Conservation (phyloP, 228 moss, liverwort and hornwort species). For the Sphagnum fallax region DNA sequence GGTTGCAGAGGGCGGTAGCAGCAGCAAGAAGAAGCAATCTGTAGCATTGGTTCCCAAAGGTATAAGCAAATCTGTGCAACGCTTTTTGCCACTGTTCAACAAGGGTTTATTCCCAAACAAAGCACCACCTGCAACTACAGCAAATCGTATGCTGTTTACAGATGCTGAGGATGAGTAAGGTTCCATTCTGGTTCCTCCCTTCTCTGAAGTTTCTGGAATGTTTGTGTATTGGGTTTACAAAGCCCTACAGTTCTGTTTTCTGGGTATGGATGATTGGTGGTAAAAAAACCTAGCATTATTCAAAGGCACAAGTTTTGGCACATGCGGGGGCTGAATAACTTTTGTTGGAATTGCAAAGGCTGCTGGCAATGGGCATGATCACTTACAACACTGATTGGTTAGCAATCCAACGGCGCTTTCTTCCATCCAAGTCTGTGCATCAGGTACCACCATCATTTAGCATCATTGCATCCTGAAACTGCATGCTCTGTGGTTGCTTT, state of each 20-base stretch:
- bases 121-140: constrained; percentile 38
- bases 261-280: too few species aligned
- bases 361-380: constrained; percentile 62
- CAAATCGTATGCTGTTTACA: constrained; percentile 47
- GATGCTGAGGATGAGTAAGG: constrained; percentile 63
- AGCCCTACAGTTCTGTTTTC: too few species aligned
- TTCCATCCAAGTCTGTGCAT: constrained; percentile 48
- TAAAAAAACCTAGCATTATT: too few species aligned
- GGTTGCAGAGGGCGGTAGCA: constrained; percentile 44
- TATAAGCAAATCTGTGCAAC: constrained; percentile 21
- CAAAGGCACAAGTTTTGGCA: too few species aligned
- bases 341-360: constrained; percentile 5
- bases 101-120: constrained; percentile 43
- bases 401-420: constrained; percentile 40
- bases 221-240: too few species aligned
- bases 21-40: constrained; percentile 45
- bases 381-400: constrained; percentile 49
- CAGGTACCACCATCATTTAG: constrained; percentile 18
- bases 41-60: constrained; percentile 45
- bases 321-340: too few species aligned
- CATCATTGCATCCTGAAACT: too few species aligned
- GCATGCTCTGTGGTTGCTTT: too few species aligned
- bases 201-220: neutral
- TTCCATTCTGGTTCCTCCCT: neutral
- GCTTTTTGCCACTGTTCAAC: constrained; percentile 42